A percentile compares a stretch with the other conserved stretches of the same genome.
These are phyloP conservation scores for Neonectria magnoliae DNA, from an alignment of 2,329 filamentous ascomycete genomes.

Conservation along the genomic window DNA sequence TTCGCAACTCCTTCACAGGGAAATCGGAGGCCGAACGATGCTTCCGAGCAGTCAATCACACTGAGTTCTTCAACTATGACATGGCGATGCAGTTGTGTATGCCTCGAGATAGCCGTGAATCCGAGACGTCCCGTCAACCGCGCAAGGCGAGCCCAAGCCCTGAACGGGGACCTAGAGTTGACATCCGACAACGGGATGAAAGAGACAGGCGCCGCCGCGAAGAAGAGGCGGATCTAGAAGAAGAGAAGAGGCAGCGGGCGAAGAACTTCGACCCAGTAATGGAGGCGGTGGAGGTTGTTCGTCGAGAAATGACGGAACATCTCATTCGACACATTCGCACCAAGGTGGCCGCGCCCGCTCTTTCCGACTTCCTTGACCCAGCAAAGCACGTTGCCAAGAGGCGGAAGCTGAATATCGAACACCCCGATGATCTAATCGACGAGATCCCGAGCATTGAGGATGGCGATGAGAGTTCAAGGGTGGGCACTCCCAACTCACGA, in stretches of 20 bases:
- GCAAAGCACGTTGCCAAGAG: slow-evolving; percentile 82
- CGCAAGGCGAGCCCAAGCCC: slow-evolving; percentile 50
- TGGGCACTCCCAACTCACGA: slow-evolving; percentile 73
- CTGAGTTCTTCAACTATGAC: slow-evolving; percentile 87
- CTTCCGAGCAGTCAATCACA: slow-evolving; percentile 80
- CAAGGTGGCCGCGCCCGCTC: slow-evolving; percentile 81
- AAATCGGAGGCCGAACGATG: slow-evolving; percentile 85
- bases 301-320: slow-evolving; percentile 85
- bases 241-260: slow-evolving; percentile 88
- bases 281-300: slow-evolving; percentile 82
- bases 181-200: slow-evolving; percentile 61
- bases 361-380: slow-evolving; percentile 86
- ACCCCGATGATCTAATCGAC: slow-evolving; percentile 68
- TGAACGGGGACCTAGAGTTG: slow-evolving; percentile 42
- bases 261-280: slow-evolving; percentile 89
- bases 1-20: slow-evolving; percentile 79
- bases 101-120: slow-evolving; percentile 42
- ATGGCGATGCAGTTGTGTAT: slow-evolving; percentile 86
- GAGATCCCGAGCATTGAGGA: slow-evolving; percentile 62
- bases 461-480: slow-evolving; percentile 68
- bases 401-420: slow-evolving; percentile 79
- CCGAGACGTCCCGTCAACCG: slow-evolving; percentile 37
- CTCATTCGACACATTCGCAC: slow-evolving; percentile 89
- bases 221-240: slow-evolving; percentile 83
- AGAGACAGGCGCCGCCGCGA: slow-evolving; percentile 73